phyloP scores from a whole-genome alignment of 805 yeast species.

The Candida alai region DNA sequence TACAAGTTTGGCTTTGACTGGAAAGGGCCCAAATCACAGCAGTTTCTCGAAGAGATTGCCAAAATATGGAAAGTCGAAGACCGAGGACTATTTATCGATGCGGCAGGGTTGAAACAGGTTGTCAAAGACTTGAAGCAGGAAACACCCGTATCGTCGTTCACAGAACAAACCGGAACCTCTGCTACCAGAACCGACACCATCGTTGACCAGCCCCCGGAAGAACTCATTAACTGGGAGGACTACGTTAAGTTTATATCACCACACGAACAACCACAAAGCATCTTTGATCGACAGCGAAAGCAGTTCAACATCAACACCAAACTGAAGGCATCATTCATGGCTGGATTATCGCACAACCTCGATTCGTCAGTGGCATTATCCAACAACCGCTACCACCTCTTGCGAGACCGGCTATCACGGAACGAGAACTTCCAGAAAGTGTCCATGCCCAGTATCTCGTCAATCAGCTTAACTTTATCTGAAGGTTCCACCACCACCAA shows the following conservation, averaged over 20 bases:
- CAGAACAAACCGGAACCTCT: too few relatives aligned
- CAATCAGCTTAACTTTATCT: conserved; percentile 29
- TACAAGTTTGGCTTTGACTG: conserved; percentile 79
- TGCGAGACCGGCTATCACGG: conserved; percentile 69
- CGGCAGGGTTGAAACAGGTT: conserved; percentile 60
- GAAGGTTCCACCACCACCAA: conserved; percentile 12
- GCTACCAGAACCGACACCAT: conserved; percentile 23
- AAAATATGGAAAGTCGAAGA: conserved; percentile 85
- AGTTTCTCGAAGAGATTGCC: conserved; percentile 73
- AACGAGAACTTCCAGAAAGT: conserved; percentile 69
- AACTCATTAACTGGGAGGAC: conserved; percentile 61
- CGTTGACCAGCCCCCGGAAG: conserved; percentile 18
- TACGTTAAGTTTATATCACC: conserved; percentile 67
- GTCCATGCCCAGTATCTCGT: conserved; percentile 39
- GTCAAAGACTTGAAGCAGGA: conserved; percentile 48
- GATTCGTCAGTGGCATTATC: conserved; percentile 37
- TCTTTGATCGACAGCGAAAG: conserved; percentile 57
- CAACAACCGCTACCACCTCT: conserved; percentile 53
- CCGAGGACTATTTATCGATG: conserved; percentile 80
- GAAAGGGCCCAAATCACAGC: conserved; percentile 64
- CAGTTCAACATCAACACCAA: conserved; percentile 46
- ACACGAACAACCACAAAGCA: conserved; percentile 57
- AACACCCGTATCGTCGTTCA: conserved; percentile 6
- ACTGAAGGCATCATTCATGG: conserved; percentile 5
- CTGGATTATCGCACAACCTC: conserved; percentile 15